A percentile compares a stretch with the other conserved stretches of the same genome.
Conservation (phyloP, 2,329 filamentous ascomycete genomes). For the Lasiodiplodia hormozganensis region DNA sequence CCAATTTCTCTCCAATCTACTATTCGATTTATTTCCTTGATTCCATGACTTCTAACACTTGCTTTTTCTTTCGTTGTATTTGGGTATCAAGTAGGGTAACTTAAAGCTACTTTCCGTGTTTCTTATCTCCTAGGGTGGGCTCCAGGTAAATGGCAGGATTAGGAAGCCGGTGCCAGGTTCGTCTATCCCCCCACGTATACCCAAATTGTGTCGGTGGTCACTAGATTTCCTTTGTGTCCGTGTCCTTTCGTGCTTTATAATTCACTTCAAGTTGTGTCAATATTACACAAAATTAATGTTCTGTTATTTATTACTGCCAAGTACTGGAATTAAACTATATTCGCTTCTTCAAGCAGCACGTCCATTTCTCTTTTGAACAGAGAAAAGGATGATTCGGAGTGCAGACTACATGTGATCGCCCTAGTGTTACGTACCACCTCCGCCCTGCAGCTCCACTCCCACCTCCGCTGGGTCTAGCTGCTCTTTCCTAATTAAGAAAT, state of each 20-base stretch:
- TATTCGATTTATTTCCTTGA: neutral
- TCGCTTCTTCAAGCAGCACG: neutral
- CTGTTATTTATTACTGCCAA: neutral
- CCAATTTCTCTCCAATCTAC: conserved; percentile 12
- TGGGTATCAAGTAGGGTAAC: conserved; percentile 4
- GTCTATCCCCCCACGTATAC: conserved; percentile 18
- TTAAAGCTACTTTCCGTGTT: neutral
- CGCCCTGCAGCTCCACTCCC: too few species aligned
- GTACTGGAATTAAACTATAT: neutral
- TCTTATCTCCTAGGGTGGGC: conserved; percentile 17
- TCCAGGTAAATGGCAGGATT: conserved; percentile 9
- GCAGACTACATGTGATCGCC: neutral
- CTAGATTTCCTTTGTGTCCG: conserved; percentile 24
- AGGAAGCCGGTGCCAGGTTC: conserved; percentile 11
- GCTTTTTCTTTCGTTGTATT: neutral
- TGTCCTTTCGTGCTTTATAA: neutral
- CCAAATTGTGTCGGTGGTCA: conserved; percentile 19
- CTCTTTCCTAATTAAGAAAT: too few species aligned
- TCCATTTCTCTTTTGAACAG: neutral
- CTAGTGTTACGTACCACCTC: neutral
- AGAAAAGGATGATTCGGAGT: neutral
- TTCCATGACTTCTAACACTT: conserved; percentile 1
- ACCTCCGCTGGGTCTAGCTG: too few species aligned
- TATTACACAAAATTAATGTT: conserved; percentile 22
- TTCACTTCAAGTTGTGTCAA: conserved; percentile 3